A percentile compares a stretch with the other conserved stretches of the same genome.
Evolutionary conservation across 108 stramenopile species (phyloP).

Genomic region (Epipyxis sp.): DNA sequence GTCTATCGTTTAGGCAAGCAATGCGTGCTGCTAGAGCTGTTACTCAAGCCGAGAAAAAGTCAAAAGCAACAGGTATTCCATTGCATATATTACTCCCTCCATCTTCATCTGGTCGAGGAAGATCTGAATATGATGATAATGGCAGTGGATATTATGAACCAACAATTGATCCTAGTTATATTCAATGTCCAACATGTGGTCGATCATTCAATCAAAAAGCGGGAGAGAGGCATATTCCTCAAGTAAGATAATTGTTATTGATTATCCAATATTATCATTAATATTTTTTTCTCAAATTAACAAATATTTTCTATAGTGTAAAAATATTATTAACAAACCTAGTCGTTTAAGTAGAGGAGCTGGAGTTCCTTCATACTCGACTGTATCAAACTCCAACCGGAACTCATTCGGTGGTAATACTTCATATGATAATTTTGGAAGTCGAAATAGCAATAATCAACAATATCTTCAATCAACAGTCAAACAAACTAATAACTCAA

Average conservation of each 20-base stretch:
- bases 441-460: too few relatives aligned
- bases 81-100: slow-evolving; percentile 7
- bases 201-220: slow-evolving; percentile 26
- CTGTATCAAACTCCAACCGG: too few relatives aligned
- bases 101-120: not conserved
- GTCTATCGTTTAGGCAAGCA: not conserved
- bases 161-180: not conserved
- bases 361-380: not conserved
- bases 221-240: slow-evolving; percentile 8
- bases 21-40: not conserved
- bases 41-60: not conserved
- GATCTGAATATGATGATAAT: too few relatives aligned
- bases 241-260: not conserved
- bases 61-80: not conserved
- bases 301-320: not conserved
- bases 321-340: slow-evolving; percentile 13
- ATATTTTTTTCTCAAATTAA: not conserved
- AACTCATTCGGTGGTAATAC: too few relatives aligned
- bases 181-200: not conserved
- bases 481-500: too few relatives aligned
- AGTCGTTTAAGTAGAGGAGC: not conserved
- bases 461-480: too few relatives aligned
- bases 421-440: too few relatives aligned
- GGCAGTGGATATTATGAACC: not conserved
- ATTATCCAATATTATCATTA: not conserved